Evolutionary conservation across 176 grass and related monocot genomes (phyloP).

Genomic region (Zoysia pacifica): DNA sequence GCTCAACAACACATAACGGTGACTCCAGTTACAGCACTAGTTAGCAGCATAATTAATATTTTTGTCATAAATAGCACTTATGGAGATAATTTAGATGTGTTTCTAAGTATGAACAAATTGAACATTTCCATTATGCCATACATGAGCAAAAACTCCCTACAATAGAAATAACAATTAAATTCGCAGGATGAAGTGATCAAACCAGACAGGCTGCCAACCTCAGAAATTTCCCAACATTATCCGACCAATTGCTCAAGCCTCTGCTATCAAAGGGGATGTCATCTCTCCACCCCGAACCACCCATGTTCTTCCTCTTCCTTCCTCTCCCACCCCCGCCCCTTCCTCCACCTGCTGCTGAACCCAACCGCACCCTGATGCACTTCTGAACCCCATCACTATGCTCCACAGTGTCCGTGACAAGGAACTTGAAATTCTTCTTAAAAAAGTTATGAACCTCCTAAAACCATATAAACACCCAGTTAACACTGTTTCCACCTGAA

Average conservation of each 20-base stretch:
- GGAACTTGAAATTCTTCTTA: constrained; percentile 82
- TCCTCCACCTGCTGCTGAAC: constrained; percentile 50
- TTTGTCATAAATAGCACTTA: background rate
- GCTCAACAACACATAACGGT: constrained; percentile 19
- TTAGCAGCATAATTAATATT: constrained; percentile 9
- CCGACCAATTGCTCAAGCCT: constrained; percentile 73
- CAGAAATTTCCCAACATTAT: constrained; percentile 76
- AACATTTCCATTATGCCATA: background rate
- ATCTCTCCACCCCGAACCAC: constrained; percentile 54
- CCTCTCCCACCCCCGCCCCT: constrained; percentile 52
- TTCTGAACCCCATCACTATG: constrained; percentile 63
- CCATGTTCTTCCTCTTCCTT: constrained; percentile 72
- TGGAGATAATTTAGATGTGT: background rate
- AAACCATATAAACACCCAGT: constrained; percentile 20
- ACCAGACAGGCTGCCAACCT: constrained; percentile 50
- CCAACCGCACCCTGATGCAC: constrained; percentile 72
- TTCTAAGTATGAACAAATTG: constrained; percentile 1
- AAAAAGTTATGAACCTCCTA: constrained; percentile 92
- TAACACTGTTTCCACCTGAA: background rate
- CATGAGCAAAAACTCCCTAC: background rate
- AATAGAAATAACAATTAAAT: background rate
- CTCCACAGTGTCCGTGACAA: constrained; percentile 88
- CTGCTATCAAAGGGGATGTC: constrained; percentile 77
- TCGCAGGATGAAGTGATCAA: background rate
- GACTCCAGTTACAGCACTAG: constrained; percentile 26